Conservation (phyloP, 306 rosid genomes). For the Cyclanthera cordifolia region DNA sequence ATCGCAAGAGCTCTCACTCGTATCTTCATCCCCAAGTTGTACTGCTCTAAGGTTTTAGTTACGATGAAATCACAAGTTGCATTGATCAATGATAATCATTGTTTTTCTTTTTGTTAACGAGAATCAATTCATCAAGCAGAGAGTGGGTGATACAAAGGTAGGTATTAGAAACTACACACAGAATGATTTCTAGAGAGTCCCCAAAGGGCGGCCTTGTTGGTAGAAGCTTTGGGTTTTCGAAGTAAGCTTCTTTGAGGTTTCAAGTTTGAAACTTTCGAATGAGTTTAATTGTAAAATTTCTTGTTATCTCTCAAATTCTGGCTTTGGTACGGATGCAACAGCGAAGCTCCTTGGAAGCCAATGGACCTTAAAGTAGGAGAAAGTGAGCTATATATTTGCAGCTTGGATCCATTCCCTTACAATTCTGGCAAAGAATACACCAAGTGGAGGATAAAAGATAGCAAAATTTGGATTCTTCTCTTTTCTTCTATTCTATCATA, state of each 20-base stretch:
- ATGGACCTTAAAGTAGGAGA: background rate
- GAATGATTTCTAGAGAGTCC: no score
- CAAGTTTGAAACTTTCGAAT: no score
- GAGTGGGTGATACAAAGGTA: no score
- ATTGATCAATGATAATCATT: background rate
- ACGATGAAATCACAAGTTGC: background rate
- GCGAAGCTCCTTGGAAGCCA: no score
- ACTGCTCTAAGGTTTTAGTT: background rate
- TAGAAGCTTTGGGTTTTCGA: no score
- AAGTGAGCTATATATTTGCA: background rate
- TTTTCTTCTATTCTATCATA: background rate
- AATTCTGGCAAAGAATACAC: background rate
- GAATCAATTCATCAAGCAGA: background rate
- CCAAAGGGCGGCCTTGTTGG: no score
- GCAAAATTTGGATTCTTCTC: background rate
- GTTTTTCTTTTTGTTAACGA: background rate
- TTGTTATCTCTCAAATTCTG: no score
- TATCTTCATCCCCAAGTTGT: no score
- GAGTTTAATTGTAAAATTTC: no score
- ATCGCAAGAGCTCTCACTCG: no score
- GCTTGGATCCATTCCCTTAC: background rate
- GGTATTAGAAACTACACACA: background rate
- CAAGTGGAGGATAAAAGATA: background rate
- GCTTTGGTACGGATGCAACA: no score
- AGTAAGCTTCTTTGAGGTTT: no score